Base-by-base conservation (phyloP, 495 filamentous ascomycete species). In the Daldinia loculata region DNA sequence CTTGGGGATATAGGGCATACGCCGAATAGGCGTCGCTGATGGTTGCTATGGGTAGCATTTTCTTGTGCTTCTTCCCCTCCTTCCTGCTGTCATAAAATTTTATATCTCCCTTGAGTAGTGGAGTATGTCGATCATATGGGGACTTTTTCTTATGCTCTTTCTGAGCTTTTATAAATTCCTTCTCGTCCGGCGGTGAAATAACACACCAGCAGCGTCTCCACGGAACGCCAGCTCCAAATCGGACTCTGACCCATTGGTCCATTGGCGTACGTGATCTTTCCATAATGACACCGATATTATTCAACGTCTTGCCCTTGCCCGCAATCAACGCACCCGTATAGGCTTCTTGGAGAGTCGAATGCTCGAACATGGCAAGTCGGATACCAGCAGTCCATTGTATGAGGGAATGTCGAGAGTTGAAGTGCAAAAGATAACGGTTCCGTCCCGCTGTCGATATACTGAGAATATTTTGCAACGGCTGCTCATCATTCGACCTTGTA, bases 191-290 rank as follows among this genome's bases (percentile, higher is more conserved):
- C 22, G 95, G 95, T 9, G 87, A 87, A 62, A 98, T 90, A 67
- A 98, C 95, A 79, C 93, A 97, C 92, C 93, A 99, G 77, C 94
- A 98, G 14, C 95, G 90, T 73, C 91, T 88, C 95, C 95, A 99
- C 2, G 95, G 95, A 9, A 95, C 97, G 17, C 95, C 95, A 14
- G 96, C 95, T 17, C 95, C 95, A 74, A 99, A 99, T 69, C 95
- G 85, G 17, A 99, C 96, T 56, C 95, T 88, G 2, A 92, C 93
- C 96, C 96, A 99, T 80, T 98, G 94, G 79, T 96, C 93, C 53
- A 92, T 84, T 58, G 89, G 91, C 58, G 92, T 86, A 55, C 85
- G 87, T 24, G 89, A 85, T 56, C 92, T 88, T 66, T 95, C 91
- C 84, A 98, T 90, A 66, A 99, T 94, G 11, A 88, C 76, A 56